phyloP scores from a whole-genome alignment of 164 flowering plant species.

The Berberis vulgaris region DNA sequence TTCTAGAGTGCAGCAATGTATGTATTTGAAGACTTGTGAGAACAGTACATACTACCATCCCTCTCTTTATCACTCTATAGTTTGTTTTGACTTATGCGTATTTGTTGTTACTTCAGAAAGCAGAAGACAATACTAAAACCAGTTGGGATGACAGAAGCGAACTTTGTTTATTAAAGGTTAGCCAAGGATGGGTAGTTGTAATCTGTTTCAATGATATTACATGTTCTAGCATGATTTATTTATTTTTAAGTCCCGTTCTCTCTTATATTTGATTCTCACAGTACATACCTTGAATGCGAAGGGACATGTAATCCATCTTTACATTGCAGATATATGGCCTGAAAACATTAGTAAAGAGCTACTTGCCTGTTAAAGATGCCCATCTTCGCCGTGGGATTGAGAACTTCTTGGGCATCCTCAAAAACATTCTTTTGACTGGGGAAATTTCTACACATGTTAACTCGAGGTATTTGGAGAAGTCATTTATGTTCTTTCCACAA shows the following conservation, averaged over 20 bases:
- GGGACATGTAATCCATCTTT: background rate
- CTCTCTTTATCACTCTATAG: background rate
- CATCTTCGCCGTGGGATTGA: constrained; percentile 78
- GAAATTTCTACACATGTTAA: constrained; percentile 61
- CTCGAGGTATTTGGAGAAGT: constrained; percentile 48
- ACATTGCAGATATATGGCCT: constrained; percentile 64
- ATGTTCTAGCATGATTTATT: too few relatives aligned
- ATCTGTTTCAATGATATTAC: background rate
- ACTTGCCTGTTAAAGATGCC: constrained; percentile 87
- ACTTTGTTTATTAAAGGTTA: constrained; percentile 78
- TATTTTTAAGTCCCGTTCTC: too few relatives aligned
- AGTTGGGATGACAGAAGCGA: constrained; percentile 85
- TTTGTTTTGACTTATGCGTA: background rate
- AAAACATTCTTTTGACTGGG: constrained; percentile 59
- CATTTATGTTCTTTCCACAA: background rate
- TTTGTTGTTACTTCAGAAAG: constrained; percentile 36
- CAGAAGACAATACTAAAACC: constrained; percentile 28
- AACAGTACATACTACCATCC: background rate
- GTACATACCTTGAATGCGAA: too few relatives aligned
- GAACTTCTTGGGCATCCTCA: constrained; percentile 49
- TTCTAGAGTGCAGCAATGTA: constrained; percentile 56
- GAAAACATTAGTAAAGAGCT: constrained; percentile 87
- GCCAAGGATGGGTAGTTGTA: constrained; percentile 13
- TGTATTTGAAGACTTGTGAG: constrained; percentile 11
- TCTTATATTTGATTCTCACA: too few relatives aligned